Evolutionary conservation across 257 asterid species (phyloP), one percentile per base, ranked within the genome.

Genomic region (Solanum boliviense): DNA sequence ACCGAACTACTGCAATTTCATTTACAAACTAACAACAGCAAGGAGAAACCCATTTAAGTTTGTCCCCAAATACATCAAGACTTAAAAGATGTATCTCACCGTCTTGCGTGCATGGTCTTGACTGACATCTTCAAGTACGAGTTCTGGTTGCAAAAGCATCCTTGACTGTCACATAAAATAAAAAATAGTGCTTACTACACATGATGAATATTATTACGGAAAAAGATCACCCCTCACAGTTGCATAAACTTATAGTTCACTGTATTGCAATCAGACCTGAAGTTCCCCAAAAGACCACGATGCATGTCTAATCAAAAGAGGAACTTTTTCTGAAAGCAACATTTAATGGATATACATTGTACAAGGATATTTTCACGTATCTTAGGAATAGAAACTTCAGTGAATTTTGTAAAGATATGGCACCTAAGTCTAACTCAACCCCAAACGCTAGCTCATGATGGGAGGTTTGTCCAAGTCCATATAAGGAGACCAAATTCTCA

Each of bases 101-200:
- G 99, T 97, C 92, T 97, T 97, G 81, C 93, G 99, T 74, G 99
- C 99, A 88, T 97, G 99, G 89, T 97, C 99, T 92, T 97, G 99
- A 88, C 99, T 96, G 91, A 97, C 99, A 89, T 97, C 99, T 89
- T 96, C 98, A 87, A 97, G 99, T 85, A 96, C 98, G 89, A 93
- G 98, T 87, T 96, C 98, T 29, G 99, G 98, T 86, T 91, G 93
- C 91, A 97, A 91, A 88, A 94, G 99, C 98, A 94, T 95, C 95
- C 99, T 95, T 76, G 98, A 96, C 99, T 96, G 98, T 88, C 87
- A 91, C 34, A 88, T 62, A 89, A 81, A 70, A 89, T 82, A 21
- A 48, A 29, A 38, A 31, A 29, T 46, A 76, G n/a, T n/a, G 34
- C 84, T 76, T 76, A 76, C 58, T 13, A 39, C 60, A n/a, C 84